Percentiles rank a stretch among this genome's conserved stretches.
Conservation (phyloP, 805 yeast genomes). For the Jamesozyma lodderae region DNA sequence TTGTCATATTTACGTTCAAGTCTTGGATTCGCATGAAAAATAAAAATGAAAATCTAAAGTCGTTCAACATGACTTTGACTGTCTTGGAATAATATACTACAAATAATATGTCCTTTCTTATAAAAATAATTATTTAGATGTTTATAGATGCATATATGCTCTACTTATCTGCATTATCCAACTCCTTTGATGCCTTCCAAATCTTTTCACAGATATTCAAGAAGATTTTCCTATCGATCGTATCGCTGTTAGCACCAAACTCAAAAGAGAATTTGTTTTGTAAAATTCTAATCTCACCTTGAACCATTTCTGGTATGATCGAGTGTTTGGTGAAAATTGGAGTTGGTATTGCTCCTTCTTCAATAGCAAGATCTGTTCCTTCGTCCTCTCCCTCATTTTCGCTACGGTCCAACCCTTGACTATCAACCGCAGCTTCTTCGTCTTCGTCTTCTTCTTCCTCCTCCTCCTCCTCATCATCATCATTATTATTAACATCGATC, state of each 20-base stretch:
- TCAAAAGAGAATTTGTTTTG: conserved; percentile 24
- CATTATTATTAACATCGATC: conserved; percentile 2
- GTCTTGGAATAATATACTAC: too few species aligned
- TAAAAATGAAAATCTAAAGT: too few species aligned
- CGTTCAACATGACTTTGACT: too few species aligned
- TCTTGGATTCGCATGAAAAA: too few species aligned
- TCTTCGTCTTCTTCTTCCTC: conserved; percentile 3
- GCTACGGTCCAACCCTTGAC: not conserved
- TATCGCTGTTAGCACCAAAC: conserved; percentile 11
- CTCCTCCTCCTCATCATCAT: conserved; percentile 1
- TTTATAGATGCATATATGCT: too few species aligned
- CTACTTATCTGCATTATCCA: not conserved
- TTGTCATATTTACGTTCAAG: too few species aligned
- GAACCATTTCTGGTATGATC: not conserved
- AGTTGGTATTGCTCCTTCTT: conserved; percentile 18
- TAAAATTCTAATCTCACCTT: conserved; percentile 23
- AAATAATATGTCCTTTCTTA: too few species aligned
- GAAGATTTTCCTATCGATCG: conserved; percentile 26
- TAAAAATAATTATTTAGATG: too few species aligned
- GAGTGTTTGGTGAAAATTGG: conserved; percentile 9
- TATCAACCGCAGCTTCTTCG: not conserved
- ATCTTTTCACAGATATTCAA: conserved; percentile 28
- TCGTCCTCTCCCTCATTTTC: conserved; percentile 14
- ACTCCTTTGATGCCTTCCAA: conserved; percentile 24
- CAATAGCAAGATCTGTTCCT: conserved; percentile 22